Base-by-base conservation (phyloP, 1,284 basidiomycete genomes). In the Afroboletus lepidellus region DNA sequence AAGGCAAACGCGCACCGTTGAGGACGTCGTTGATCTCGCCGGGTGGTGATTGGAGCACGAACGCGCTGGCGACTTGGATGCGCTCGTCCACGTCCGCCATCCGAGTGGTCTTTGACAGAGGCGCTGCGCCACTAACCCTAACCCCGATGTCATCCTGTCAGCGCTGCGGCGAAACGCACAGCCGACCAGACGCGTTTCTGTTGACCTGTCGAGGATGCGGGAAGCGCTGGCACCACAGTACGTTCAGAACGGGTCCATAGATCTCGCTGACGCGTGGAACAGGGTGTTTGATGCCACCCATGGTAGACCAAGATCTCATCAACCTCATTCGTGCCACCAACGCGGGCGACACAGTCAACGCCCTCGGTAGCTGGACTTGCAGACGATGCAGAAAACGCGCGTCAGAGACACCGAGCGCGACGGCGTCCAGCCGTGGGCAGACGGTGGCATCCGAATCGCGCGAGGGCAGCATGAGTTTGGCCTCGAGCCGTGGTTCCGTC, bases 21-120 rank as follows among this genome's bases (percentile, higher is more conserved):
- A 96, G 79, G 24, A 96, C 92, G 73, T 96, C 94, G 69, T 95
- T 96, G 62, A 96, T 94, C 74, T 98, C 91, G 48, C 94, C 94
- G 0, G 94, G 94, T 13, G 94, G 94, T 1, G 91, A 85, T 69
- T 96, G 94, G 2, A 92, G 78, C 30, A 98, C 77, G 63, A 97
- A 92, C 46, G 76, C 76, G 16, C 87, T 85, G 8, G 90, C 93
- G 12, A 80, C 78, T 63, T 83, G 75, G 45, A 90, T 82, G 25
- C 85, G 81, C 62, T 86, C 81, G 50, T 76, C 70, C 44, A 77
- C 7, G 52, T 56, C 65, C 56, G 83, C 79, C 83, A 87, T 87
- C 21, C 5, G 13, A 44, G 32, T 18, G 20, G 25, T 53, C 16
- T 8, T 27, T n/a, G 44, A 30, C 0, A 12, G 39, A 29, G 46